Evolutionary conservation across 1,284 basidiomycete genomes (phyloP).

Genomic region (Marasmius tenuissimus): DNA sequence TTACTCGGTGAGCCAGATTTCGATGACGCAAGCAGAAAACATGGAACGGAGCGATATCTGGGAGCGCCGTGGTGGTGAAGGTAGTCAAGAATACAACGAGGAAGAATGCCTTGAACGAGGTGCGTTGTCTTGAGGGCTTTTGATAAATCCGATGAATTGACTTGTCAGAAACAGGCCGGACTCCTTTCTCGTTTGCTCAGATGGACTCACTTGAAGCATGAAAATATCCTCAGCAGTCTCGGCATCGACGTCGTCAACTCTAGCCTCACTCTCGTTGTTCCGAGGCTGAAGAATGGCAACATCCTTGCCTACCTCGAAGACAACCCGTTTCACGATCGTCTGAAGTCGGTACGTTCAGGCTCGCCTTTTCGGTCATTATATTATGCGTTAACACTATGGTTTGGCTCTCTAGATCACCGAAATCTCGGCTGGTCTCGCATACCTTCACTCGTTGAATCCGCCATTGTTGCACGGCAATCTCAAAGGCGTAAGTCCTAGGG

Average conservation of each 20-base stretch:
- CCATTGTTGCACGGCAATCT: neutral
- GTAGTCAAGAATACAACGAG: neutral
- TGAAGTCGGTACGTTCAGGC: neutral
- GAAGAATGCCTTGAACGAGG: neutral
- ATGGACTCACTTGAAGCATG: neutral
- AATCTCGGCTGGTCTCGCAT: neutral
- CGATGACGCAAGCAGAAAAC: neutral
- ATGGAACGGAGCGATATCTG: neutral
- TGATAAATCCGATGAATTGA: neutral
- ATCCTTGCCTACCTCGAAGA: neutral
- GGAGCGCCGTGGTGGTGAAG: neutral
- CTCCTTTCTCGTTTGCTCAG: neutral
- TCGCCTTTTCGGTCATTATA: too few species aligned
- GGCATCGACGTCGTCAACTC: neutral
- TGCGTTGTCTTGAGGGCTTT: neutral
- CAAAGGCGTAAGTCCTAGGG: neutral
- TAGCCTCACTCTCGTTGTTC: neutral
- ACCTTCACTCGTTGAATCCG: neutral
- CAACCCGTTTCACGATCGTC: neutral
- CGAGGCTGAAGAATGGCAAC: neutral
- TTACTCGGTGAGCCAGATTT: neutral
- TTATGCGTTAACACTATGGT: too few species aligned
- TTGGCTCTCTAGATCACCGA: neutral
- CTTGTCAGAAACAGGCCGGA: neutral
- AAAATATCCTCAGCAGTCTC: neutral